These are phyloP conservation scores for Odontarrhena argentea DNA, from an alignment of 345 rosid genomes.

Conservation along the genomic window DNA sequence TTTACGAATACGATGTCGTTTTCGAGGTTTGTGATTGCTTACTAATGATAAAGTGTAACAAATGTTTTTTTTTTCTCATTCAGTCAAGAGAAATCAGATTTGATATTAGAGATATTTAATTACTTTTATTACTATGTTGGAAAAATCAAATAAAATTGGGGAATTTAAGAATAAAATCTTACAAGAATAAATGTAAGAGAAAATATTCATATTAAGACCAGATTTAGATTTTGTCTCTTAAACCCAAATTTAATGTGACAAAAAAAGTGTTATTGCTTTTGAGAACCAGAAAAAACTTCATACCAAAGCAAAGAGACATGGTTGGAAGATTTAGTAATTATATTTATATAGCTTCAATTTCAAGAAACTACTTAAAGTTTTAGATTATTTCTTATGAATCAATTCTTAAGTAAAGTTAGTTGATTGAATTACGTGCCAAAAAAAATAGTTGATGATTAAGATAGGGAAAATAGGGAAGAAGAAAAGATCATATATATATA, in stretches of 20 bases:
- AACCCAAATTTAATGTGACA: neutral
- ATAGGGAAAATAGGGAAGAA: neutral
- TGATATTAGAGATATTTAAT: neutral
- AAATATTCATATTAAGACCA: neutral
- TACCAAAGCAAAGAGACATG: conserved; percentile 29
- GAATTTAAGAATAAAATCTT: conserved; percentile 20
- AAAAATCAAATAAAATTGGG: neutral
- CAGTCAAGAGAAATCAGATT: conserved; percentile 6
- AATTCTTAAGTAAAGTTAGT: conserved; percentile 23
- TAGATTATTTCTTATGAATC: neutral
- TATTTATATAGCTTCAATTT: conserved; percentile 15
- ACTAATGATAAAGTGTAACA: neutral
- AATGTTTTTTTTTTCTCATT: neutral
- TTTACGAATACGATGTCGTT: conserved; percentile 18
- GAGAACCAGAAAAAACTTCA: conserved; percentile 19
- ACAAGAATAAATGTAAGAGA: neutral
- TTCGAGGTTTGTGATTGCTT: neutral
- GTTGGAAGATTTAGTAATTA: conserved; percentile 3
- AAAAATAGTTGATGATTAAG: conserved; percentile 16
- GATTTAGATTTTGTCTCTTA: neutral
- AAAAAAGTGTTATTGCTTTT: neutral
- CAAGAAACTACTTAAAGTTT: conserved; percentile 11
- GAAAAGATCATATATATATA: neutral
- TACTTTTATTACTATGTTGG: neutral
- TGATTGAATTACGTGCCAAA: no score